These are phyloP conservation scores for Daldinia sp. DNA, from an alignment of 2,329 filamentous ascomycete species.

Conservation along the genomic window DNA sequence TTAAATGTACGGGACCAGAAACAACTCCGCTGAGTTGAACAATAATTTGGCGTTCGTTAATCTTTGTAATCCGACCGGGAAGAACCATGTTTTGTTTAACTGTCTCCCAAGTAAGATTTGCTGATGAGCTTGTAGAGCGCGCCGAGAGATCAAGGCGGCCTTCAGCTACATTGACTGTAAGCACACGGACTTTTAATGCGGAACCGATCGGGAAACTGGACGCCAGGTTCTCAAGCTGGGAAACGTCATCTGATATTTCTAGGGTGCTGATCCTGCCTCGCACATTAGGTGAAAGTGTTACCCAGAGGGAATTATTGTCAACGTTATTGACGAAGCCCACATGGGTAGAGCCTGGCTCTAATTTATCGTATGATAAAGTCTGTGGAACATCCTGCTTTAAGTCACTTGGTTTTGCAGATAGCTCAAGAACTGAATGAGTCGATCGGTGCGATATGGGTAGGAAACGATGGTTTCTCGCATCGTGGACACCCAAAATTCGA, in stretches of 20 bases:
- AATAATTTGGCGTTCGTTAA: constrained; percentile 82
- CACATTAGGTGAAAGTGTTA: constrained; percentile 87
- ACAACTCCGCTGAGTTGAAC: constrained; percentile 85
- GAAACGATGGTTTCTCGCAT: constrained; percentile 89
- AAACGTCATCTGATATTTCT: constrained; percentile 87
- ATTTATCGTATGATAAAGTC: constrained; percentile 73
- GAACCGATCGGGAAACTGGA: constrained; percentile 90
- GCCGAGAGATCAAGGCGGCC: constrained; percentile 86
- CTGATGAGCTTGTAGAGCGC: constrained; percentile 65
- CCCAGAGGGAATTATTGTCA: constrained; percentile 81
- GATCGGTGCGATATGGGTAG: constrained; percentile 88
- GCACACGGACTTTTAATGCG: constrained; percentile 81
- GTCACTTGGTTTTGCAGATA: constrained; percentile 80
- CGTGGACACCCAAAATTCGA: constrained; percentile 85
- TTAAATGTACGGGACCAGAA: constrained; percentile 80
- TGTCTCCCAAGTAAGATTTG: constrained; percentile 71
- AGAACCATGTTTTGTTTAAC: constrained; percentile 83
- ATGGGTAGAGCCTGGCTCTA: constrained; percentile 75
- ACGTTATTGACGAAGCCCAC: constrained; percentile 93
- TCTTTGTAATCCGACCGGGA: constrained; percentile 83
- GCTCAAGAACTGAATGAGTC: constrained; percentile 83
- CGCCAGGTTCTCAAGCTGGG: constrained; percentile 76
- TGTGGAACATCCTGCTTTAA: constrained; percentile 55
- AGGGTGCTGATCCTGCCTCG: constrained; percentile 83
- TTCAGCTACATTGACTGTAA: constrained; percentile 74